Evolutionary conservation across 306 rosid genomes (phyloP).

Genomic region (Fragaria ananassa): DNA sequence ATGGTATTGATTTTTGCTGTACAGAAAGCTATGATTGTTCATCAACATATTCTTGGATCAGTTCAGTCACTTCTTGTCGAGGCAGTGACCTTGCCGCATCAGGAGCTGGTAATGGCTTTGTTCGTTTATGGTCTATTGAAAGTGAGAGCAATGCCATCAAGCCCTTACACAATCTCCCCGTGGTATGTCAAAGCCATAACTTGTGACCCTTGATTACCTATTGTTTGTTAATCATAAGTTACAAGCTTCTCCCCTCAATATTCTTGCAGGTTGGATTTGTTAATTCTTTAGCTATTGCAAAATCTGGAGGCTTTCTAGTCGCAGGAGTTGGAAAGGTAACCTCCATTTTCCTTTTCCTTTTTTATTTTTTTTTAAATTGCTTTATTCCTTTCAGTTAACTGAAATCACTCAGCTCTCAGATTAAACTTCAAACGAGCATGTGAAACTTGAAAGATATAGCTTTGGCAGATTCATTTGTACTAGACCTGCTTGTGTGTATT

Average conservation of each 20-base stretch:
- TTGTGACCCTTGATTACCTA: constrained; percentile 6
- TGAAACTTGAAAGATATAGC: background rate
- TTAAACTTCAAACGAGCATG: background rate
- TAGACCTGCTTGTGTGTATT: background rate
- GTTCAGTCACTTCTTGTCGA: constrained; percentile 71
- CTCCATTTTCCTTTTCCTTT: background rate
- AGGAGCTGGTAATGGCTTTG: constrained; percentile 89
- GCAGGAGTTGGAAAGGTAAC: constrained; percentile 95
- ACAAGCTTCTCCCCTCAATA: constrained; percentile 1
- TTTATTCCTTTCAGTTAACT: background rate
- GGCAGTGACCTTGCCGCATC: constrained; percentile 92
- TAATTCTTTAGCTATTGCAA: constrained; percentile 85
- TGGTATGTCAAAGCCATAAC: constrained; percentile 59
- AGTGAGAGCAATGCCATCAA: constrained; percentile 59
- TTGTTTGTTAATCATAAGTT: background rate
- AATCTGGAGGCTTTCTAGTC: constrained; percentile 70
- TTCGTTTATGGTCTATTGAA: constrained; percentile 68
- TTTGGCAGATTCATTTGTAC: background rate
- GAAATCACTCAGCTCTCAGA: background rate
- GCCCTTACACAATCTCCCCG: constrained; percentile 55
- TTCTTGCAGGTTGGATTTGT: constrained; percentile 81
- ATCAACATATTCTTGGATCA: constrained; percentile 75
- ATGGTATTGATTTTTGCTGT: constrained; percentile 23
- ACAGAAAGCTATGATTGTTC: constrained; percentile 55
- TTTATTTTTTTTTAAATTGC: background rate